A percentile compares a stretch with the other conserved stretches of the same genome.
phyloP scores from a whole-genome alignment of 2,329 filamentous ascomycete genomes.

The Davidsoniella virescens region DNA sequence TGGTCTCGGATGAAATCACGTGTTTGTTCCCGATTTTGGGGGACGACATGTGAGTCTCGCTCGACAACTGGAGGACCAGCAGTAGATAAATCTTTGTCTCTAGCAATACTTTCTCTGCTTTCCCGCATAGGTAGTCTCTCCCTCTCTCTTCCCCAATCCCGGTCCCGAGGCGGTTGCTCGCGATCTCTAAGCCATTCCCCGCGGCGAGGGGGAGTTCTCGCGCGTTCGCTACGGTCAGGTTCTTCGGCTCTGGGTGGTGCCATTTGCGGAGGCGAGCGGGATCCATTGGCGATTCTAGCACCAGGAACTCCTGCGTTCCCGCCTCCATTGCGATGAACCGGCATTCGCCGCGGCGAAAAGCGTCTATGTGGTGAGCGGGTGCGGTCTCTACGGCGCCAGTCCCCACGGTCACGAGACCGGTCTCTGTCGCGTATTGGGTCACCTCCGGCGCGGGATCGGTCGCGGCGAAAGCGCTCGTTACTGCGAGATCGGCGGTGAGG shows the following conservation, averaged over 20 bases:
- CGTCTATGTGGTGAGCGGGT: slow-evolving; percentile 21
- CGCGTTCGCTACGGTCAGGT: slow-evolving; percentile 24
- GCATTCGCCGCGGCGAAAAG: slow-evolving; percentile 23
- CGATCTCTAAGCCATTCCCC: slow-evolving; percentile 20
- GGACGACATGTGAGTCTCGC: background rate
- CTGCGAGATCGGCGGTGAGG: slow-evolving; percentile 26
- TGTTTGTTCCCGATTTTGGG: background rate
- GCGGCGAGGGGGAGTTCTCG: slow-evolving; percentile 21
- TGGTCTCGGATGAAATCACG: slow-evolving; percentile 5
- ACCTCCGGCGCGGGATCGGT: slow-evolving; percentile 25
- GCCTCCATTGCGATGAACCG: slow-evolving; percentile 18
- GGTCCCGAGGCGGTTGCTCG: slow-evolving; percentile 3
- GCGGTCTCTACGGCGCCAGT: slow-evolving; percentile 16
- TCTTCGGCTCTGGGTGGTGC: slow-evolving; percentile 16
- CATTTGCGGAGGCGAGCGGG: slow-evolving; percentile 14
- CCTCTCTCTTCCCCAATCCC: slow-evolving; percentile 19
- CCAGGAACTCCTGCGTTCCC: background rate
- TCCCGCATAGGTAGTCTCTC: background rate
- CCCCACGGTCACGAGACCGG: slow-evolving; percentile 13
- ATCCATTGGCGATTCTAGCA: slow-evolving; percentile 13
- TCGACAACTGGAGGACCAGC: background rate
- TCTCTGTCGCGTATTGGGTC: slow-evolving; percentile 25
- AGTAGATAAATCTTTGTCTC: background rate
- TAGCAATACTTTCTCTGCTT: slow-evolving; percentile 13
- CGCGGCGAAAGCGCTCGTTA: slow-evolving; percentile 26